Evolutionary conservation across 2,329 filamentous ascomycete species (phyloP).

Genomic region (Cladosporium halotolerans): DNA sequence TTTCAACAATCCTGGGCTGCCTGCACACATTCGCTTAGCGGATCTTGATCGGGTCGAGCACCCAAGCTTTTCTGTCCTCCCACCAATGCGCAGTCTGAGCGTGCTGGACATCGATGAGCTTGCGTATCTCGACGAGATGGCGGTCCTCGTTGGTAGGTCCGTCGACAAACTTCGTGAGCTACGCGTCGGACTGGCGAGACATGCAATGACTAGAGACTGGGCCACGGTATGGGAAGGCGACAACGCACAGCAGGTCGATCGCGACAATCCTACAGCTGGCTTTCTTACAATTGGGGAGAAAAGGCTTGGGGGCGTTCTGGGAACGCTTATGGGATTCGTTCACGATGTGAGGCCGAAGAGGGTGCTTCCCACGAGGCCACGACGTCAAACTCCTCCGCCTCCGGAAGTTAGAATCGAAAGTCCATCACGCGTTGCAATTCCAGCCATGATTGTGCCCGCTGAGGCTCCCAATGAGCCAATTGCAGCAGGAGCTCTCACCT

Average conservation of each 20-base stretch:
- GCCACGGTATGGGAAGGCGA: constrained; percentile 58
- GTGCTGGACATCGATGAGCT: constrained; percentile 78
- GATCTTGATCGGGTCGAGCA: constrained; percentile 59
- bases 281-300: constrained; percentile 51
- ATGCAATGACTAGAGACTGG: constrained; percentile 50
- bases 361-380: constrained; percentile 15
- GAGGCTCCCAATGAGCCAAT: no score
- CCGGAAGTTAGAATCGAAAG: neutral
- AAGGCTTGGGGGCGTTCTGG: constrained; percentile 61
- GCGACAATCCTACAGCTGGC: constrained; percentile 49
- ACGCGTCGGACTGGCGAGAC: constrained; percentile 62
- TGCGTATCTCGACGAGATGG: constrained; percentile 79
- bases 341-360: constrained; percentile 47
- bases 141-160: constrained; percentile 67
- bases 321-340: constrained; percentile 60
- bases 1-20: constrained; percentile 10
- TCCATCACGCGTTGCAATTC: neutral
- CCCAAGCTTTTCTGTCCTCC: constrained; percentile 72
- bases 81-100: constrained; percentile 65
- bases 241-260: constrained; percentile 57
- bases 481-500: neutral
- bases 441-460: no score
- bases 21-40: constrained; percentile 24
- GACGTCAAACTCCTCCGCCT: constrained; percentile 1
- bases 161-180: constrained; percentile 61